Percentiles rank a stretch among this genome's conserved stretches.
Conservation (phyloP, 352 stramenopile species). For the Phytophthora rubi region DNA sequence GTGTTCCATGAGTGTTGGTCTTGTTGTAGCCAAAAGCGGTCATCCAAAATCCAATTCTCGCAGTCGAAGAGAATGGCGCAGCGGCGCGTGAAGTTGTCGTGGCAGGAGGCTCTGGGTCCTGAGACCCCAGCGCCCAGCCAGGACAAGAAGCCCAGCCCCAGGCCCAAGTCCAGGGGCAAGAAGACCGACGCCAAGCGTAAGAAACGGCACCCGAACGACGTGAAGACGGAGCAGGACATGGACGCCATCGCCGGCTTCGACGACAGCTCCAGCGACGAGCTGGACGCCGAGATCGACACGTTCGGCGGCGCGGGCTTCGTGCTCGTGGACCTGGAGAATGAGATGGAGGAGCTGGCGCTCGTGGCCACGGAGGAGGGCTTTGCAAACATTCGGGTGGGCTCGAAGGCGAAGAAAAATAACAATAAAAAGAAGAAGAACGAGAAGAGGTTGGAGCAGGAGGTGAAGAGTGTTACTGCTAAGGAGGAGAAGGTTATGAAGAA, state of each 20-base stretch:
- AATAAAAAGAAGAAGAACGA: constrained; percentile 9
- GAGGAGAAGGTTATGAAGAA: constrained; percentile 27
- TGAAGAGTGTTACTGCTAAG: neutral
- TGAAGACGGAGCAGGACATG: constrained; percentile 12
- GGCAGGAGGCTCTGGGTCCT: constrained; percentile 37
- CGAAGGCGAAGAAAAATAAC: constrained; percentile 11
- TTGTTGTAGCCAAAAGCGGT: neutral
- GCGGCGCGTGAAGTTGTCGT: constrained; percentile 40
- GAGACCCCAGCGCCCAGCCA: constrained; percentile 6
- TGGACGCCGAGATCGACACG: constrained; percentile 31
- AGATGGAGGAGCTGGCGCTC: constrained; percentile 49
- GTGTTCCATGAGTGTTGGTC: constrained; percentile 17
- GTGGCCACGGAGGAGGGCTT: constrained; percentile 39
- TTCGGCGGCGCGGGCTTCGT: constrained; percentile 46
- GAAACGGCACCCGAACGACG: constrained; percentile 38
- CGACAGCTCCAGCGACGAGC: constrained; percentile 34
- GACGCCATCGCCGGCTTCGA: constrained; percentile 31
- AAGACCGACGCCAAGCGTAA: constrained; percentile 26
- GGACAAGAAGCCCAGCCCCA: neutral
- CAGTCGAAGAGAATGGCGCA: constrained; percentile 14
- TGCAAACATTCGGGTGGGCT: constrained; percentile 9
- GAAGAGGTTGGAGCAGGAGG: constrained; percentile 3
- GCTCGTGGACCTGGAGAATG: constrained; percentile 47
- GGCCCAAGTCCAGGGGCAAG: constrained; percentile 24
- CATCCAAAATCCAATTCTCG: neutral